A percentile compares a stretch with the other conserved stretches of the same genome.
Conservation (phyloP, 805 yeast species). For the Clavispora fructus region DNA sequence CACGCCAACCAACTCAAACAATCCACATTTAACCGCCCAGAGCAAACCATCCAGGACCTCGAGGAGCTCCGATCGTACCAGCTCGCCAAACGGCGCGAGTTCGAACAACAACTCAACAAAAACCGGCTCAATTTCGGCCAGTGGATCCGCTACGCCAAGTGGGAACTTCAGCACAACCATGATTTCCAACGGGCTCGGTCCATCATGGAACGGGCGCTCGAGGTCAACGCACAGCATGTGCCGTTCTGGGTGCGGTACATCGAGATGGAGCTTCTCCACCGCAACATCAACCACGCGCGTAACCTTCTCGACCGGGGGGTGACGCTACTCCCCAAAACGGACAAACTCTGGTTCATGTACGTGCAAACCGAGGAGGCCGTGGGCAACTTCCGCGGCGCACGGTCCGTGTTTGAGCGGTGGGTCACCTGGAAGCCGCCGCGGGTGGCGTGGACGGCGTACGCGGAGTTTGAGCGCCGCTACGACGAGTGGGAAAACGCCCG, state of each 20-base stretch:
- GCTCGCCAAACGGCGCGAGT: slow-evolving; percentile 71
- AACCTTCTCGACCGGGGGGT: slow-evolving; percentile 79
- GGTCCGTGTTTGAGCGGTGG: slow-evolving; percentile 76
- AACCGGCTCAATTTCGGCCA: slow-evolving; percentile 78
- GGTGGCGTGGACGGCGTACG: slow-evolving; percentile 70
- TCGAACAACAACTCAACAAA: slow-evolving; percentile 79
- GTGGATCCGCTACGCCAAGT: slow-evolving; percentile 88
- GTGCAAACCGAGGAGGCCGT: slow-evolving; percentile 78
- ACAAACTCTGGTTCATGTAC: slow-evolving; percentile 82
- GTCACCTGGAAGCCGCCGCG: slow-evolving; percentile 64
- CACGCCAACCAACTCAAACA: slow-evolving; percentile 55
- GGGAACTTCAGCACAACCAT: slow-evolving; percentile 72
- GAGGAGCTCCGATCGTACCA: slow-evolving; percentile 79
- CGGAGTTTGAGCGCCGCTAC: slow-evolving; percentile 68
- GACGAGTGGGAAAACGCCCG: slow-evolving; percentile 53
- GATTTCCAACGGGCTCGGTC: slow-evolving; percentile 80
- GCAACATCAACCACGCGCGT: slow-evolving; percentile 82
- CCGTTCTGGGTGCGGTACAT: slow-evolving; percentile 85
- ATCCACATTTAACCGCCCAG: slow-evolving; percentile 32
- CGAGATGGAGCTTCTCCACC: slow-evolving; percentile 65
- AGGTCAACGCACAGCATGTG: slow-evolving; percentile 67
- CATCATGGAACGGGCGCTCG: slow-evolving; percentile 80
- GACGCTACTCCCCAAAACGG: slow-evolving; percentile 66
- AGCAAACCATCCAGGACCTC: slow-evolving; percentile 56
- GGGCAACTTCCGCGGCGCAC: slow-evolving; percentile 54